Evolutionary conservation across 2,329 filamentous ascomycete species (phyloP), one percentile per base, ranked within the genome.

Genomic region (Pseudofabraea citricarpa): DNA sequence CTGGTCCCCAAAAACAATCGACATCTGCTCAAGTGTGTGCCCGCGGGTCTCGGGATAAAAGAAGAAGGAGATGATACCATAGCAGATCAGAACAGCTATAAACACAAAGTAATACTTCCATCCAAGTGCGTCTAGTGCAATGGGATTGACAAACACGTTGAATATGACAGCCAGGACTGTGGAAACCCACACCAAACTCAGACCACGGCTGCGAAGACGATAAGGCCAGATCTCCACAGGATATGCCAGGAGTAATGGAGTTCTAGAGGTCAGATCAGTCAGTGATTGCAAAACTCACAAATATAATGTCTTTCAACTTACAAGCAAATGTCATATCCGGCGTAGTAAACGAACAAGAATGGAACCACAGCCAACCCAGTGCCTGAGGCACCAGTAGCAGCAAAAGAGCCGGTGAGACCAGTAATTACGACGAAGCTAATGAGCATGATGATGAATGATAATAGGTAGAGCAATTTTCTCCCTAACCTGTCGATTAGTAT

Each of bases 121-220:
- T 8, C 3, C 46, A 31, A 70, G 67, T 10, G 55, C 58, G 4
- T 61, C 47, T 27, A 72, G 49, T n/a, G 64, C 69, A 35, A 72
- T 64, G 0, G 69, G 69, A 47, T 71, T 72, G 40, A 70, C 64
- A 38, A 67, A 73, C 3, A 62, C 67, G 41, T 70, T 71, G 57
- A 70, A 68, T 62, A 75, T 12, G 13, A 40, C 16, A 15, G 36
- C 36, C 4, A 26, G 8, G 23, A 40, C 19, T 6, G 20, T 40
- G 12, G 63, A 59, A 29, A 66, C 51, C 54, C 15, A 33, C 8
- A 32, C 24, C 4, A 18, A 10, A 15, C 66, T 62, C 27, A 73
- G 51, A 5, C 40, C 40, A 5, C 27, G 27, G 6, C 13, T n/a
- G 2, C 27, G 27, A 2, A 31, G 27, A 15, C 6, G 27, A 5